These are phyloP conservation scores for Cercospora zeae-maydis DNA, from an alignment of 2,329 filamentous ascomycete genomes.

Conservation along the genomic window DNA sequence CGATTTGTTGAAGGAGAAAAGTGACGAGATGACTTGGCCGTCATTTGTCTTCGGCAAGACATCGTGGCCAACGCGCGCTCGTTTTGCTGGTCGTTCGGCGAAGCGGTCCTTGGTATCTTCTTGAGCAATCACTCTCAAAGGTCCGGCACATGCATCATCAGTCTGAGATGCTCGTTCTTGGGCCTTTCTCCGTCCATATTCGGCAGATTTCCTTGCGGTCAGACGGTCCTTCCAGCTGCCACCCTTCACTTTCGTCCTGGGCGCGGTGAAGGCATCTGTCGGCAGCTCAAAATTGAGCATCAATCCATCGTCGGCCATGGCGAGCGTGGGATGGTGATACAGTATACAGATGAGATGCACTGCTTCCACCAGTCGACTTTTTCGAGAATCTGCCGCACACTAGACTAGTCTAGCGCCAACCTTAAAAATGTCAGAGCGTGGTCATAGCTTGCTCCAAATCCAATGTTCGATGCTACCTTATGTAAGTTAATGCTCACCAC, in stretches of 20 bases:
- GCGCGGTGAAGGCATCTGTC: slow-evolving; percentile 59
- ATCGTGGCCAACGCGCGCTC: slow-evolving; percentile 21
- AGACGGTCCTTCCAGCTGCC: slow-evolving; percentile 91
- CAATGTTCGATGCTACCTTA: too few relatives aligned
- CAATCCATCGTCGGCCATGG: slow-evolving; percentile 93
- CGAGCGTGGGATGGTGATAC: neutral
- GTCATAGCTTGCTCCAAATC: slow-evolving; percentile 1
- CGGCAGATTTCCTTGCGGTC: slow-evolving; percentile 67
- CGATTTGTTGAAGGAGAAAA: slow-evolving; percentile 86
- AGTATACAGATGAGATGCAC: neutral
- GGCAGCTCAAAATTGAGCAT: slow-evolving; percentile 82
- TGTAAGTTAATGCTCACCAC: slow-evolving; percentile 9
- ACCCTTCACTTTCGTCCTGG: slow-evolving; percentile 71
- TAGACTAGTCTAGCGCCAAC: slow-evolving; percentile 7
- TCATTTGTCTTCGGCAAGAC: slow-evolving; percentile 19
- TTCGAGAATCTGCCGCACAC: neutral
- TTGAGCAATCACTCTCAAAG: neutral
- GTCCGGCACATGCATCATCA: neutral
- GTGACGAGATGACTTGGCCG: slow-evolving; percentile 68
- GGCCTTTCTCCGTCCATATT: slow-evolving; percentile 49
- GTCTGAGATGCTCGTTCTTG: slow-evolving; percentile 23
- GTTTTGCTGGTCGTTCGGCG: slow-evolving; percentile 18
- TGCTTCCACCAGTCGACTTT: slow-evolving; percentile 1
- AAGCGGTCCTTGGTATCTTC: neutral
- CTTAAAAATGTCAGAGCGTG: neutral